Evolutionary conservation across 495 filamentous ascomycete genomes (phyloP), one percentile per base, ranked within the genome.

Genomic region (Glutinoglossum americanum): DNA sequence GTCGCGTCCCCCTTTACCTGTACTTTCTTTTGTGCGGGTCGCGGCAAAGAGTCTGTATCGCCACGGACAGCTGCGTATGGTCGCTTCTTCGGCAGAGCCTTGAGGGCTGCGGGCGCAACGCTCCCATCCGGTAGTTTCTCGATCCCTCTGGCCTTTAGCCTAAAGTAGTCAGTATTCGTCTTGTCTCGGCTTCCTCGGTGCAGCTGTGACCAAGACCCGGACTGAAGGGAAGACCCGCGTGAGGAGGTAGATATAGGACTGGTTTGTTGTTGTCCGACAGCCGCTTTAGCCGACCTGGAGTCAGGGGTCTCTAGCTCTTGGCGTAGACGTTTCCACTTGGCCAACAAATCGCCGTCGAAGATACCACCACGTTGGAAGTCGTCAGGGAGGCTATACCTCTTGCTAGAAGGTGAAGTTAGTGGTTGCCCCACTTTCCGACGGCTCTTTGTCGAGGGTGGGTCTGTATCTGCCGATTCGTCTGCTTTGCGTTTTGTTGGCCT

Each of bases 81-180:
- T 19, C 49, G 49, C 49, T 53, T 56, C 41, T 56, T 47, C 9
- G 25, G 33, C 21, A 27, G 26, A 27, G 41, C 32, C 54, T 44
- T 27, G 33, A 47, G 11, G 10, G 33, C 54, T 19, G 54, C 49
- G 3, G 49, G 35, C 21, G n/a, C 56, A 32, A 49, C 39, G 26
- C 23, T 33, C 28, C 56, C 56, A 19, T 53, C 47, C 0, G 56
- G 56, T 32, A 53, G 21, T 13, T 35, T 33, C 56, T 47, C 56
- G 17, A 58, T 35, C 17, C 57, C 57, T 33, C 32, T 53, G 25
- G 59, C 53, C 21, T 60, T 60, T n/a, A 60, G 54, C 19, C 54
- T 26, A 26, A 57, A 60, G 41, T 59, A 57, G 17, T 58, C 55
- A 3, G 53, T 45, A 17, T 60, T 47, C 3, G 59, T 60, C n/a